These are phyloP conservation scores for Fraxinus angustifolia DNA, from an alignment of 305 asterid genomes.

Conservation along the genomic window DNA sequence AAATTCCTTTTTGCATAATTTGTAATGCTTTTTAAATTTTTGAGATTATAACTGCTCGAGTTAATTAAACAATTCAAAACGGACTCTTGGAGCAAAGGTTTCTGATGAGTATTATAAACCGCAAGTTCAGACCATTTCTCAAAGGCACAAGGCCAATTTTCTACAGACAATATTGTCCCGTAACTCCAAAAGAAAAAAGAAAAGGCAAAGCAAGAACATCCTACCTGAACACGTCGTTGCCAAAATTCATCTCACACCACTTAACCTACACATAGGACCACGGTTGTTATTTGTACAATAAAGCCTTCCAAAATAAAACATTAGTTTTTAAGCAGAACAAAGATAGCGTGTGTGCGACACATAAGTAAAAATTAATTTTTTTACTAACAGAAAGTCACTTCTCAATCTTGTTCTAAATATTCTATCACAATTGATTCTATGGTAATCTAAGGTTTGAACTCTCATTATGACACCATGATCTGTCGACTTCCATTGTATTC, in stretches of 20 bases:
- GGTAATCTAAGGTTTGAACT: neutral
- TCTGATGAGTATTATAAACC: neutral
- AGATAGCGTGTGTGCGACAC: neutral
- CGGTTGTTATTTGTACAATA: neutral
- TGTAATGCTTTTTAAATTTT: neutral
- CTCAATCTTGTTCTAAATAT: neutral
- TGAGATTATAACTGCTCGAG: neutral
- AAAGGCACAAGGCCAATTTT: neutral
- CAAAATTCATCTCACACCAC: neutral
- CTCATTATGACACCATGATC: neutral
- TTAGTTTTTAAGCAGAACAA: neutral
- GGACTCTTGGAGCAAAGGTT: neutral
- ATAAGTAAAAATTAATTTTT: neutral
- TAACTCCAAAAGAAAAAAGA: neutral
- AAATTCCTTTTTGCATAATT: neutral
- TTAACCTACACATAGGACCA: neutral
- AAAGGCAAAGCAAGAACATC: neutral
- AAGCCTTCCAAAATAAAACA: neutral
- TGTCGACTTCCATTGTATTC: neutral
- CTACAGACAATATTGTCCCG: neutral
- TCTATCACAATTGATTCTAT: neutral
- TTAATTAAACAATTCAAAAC: neutral
- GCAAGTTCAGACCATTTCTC: neutral
- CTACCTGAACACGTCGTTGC: neutral
- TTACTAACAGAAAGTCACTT: neutral